Evolutionary conservation across 176 grass and related monocot genomes (phyloP).

Genomic region (Eremochloa ophiuroides): DNA sequence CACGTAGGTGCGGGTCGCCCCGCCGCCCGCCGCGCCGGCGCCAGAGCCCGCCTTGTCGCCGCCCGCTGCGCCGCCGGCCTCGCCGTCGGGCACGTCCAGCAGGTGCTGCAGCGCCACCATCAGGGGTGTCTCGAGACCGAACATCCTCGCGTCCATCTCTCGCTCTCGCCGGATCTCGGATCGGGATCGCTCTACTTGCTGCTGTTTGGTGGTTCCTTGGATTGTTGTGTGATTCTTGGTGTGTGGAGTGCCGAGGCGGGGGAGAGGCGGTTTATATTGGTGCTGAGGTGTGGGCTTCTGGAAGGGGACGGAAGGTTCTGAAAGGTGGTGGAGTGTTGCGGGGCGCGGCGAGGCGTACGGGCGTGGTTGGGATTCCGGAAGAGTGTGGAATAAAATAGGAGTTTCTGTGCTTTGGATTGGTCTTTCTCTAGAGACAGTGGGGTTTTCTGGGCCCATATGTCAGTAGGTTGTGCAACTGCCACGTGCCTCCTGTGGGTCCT

Average conservation of each 20-base stretch:
- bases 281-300: not conserved
- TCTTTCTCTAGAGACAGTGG: not conserved
- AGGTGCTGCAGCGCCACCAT: conserved; percentile 60
- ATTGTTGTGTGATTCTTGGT: not conserved
- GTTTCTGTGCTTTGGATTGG: no score
- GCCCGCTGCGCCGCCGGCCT: conserved; percentile 1
- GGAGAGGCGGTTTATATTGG: not conserved
- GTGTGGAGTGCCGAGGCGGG: not conserved
- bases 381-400: conserved; percentile 11
- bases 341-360: not conserved
- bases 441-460: not conserved
- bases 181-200: not conserved
- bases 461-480: not conserved
- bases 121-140: conserved; percentile 57
- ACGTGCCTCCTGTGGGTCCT: not conserved
- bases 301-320: conserved; percentile 53
- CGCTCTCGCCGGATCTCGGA: not conserved
- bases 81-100: conserved; percentile 53
- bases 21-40: not conserved
- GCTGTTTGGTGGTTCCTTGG: not conserved
- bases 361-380: not conserved
- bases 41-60: conserved; percentile 34
- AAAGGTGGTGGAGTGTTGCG: not conserved
- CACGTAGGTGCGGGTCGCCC: conserved; percentile 54
- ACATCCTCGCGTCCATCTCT: conserved; percentile 43